Evolutionary conservation across 2,329 filamentous ascomycete species (phyloP).

Genomic region (Fusarium dlaminii): DNA sequence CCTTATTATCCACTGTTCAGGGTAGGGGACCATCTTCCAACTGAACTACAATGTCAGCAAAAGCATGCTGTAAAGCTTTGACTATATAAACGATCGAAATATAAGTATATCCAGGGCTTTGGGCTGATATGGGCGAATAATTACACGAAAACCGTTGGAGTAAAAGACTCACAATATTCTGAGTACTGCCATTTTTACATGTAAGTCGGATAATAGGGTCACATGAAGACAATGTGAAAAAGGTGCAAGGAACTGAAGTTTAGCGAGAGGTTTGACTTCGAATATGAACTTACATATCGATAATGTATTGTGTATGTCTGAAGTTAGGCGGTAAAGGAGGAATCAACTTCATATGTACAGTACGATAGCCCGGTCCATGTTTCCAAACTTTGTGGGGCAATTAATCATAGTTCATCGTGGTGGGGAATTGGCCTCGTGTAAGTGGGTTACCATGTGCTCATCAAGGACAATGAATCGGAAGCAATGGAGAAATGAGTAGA

Average conservation of each 20-base stretch:
- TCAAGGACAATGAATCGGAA: background rate
- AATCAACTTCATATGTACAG: background rate
- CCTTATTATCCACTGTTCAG: background rate
- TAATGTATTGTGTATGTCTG: background rate
- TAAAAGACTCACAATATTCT: background rate
- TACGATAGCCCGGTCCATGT: background rate
- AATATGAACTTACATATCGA: background rate
- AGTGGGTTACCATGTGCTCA: background rate
- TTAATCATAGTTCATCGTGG: background rate
- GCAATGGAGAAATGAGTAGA: background rate
- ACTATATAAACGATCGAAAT: background rate
- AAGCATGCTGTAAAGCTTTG: background rate
- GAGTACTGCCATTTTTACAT: background rate
- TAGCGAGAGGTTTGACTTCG: background rate
- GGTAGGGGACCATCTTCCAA: background rate
- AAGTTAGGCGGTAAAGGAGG: background rate
- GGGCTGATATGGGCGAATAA: background rate
- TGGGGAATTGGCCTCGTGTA: slow-evolving; percentile 19
- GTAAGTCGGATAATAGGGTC: background rate
- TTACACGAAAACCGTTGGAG: background rate
- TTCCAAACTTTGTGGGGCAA: slow-evolving; percentile 23
- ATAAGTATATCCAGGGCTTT: background rate
- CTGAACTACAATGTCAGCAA: background rate
- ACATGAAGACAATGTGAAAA: background rate
- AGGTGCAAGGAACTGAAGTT: background rate